Conservation (phyloP, 2,329 filamentous ascomycete species). For the Fusarium poae region DNA sequence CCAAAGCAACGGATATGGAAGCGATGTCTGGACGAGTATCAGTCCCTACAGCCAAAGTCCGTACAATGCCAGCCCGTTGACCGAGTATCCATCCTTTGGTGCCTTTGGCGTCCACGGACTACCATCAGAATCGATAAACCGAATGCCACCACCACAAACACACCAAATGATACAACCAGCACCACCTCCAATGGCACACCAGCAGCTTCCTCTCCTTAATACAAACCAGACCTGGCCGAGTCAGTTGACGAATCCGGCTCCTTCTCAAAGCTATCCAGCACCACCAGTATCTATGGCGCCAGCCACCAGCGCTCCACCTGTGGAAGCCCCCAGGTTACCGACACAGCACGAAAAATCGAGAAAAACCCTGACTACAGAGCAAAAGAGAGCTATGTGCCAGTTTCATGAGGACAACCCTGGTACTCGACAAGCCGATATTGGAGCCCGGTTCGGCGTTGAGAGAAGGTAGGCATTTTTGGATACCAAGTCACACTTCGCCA, state of each 20-base stretch:
- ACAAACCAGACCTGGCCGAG: slow-evolving; percentile 79
- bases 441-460: slow-evolving; percentile 94
- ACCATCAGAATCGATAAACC: slow-evolving; percentile 63
- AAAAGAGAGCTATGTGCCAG: slow-evolving; percentile 92
- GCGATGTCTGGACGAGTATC: slow-evolving; percentile 69
- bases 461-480: slow-evolving; percentile 77
- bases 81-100: slow-evolving; percentile 72
- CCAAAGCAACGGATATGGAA: slow-evolving; percentile 52
- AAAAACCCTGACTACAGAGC: slow-evolving; percentile 90
- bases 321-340: slow-evolving; percentile 48
- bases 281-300: slow-evolving; percentile 71
- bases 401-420: slow-evolving; percentile 92
- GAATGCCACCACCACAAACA: slow-evolving; percentile 64
- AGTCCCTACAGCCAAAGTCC: slow-evolving; percentile 74
- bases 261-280: slow-evolving; percentile 66
- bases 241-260: slow-evolving; percentile 79
- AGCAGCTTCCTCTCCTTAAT: slow-evolving; percentile 76
- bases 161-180: slow-evolving; percentile 53
- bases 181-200: slow-evolving; percentile 63
- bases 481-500: slow-evolving; percentile 11
- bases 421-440: slow-evolving; percentile 96
- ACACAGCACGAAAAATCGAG: slow-evolving; percentile 72
- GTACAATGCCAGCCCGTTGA: slow-evolving; percentile 65
- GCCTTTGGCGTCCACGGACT: slow-evolving; percentile 68
- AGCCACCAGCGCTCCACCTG: slow-evolving; percentile 64